These are phyloP conservation scores for Cyathus striatus DNA, from an alignment of 768 basidiomycete species.

Conservation along the genomic window DNA sequence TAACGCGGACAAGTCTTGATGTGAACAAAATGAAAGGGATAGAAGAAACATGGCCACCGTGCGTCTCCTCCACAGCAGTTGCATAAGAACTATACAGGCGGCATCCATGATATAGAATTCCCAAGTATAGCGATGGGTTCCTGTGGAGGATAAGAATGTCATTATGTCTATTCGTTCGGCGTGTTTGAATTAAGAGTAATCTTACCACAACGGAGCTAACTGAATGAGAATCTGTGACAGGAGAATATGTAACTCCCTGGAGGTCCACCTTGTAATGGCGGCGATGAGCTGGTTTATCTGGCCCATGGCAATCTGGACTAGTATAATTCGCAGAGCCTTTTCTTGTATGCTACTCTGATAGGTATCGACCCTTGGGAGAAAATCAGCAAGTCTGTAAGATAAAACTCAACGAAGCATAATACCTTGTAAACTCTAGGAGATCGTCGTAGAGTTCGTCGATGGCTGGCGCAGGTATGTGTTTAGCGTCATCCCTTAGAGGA, in stretches of 20 bases:
- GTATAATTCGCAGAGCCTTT: slow-evolving; percentile 12
- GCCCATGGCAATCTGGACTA: slow-evolving; percentile 10
- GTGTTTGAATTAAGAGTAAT: not conserved
- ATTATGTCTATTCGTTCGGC: not conserved
- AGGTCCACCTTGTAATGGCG: slow-evolving; percentile 5
- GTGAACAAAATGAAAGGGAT: not conserved
- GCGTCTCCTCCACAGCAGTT: not conserved
- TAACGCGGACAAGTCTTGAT: not conserved
- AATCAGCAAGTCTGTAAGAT: not conserved
- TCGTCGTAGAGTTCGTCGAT: slow-evolving; percentile 17
- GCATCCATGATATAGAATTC: not conserved
- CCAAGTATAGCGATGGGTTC: not conserved
- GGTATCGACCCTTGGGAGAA: slow-evolving; percentile 8
- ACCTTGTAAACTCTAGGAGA: slow-evolving; percentile 21
- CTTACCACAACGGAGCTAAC: slow-evolving; percentile 8
- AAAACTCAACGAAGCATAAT: not conserved
- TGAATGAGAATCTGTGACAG: slow-evolving; percentile 3
- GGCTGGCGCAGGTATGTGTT: slow-evolving; percentile 5
- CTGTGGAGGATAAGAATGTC: not conserved
- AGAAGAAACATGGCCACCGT: not conserved
- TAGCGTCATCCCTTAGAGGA: slow-evolving; percentile 10
- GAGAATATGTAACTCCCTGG: slow-evolving; percentile 5
- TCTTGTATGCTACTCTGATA: slow-evolving; percentile 11
- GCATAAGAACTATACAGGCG: not conserved
- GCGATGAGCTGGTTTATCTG: slow-evolving; percentile 7